Percentiles rank a stretch among this genome's conserved stretches.
phyloP scores from a whole-genome alignment of 2,329 filamentous ascomycete species.

The Ophiobolus disseminans region DNA sequence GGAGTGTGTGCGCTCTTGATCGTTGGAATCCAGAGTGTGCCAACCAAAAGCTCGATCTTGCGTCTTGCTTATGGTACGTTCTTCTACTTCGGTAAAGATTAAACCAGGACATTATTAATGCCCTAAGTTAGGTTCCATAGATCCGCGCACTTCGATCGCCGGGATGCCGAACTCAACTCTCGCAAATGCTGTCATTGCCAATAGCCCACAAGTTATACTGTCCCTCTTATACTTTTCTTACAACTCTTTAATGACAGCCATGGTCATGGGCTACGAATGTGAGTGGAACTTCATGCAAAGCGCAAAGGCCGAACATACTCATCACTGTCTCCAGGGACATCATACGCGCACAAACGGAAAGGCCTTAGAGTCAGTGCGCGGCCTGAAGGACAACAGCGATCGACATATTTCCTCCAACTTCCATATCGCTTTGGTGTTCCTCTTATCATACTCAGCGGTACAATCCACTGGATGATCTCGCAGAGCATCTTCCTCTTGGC shows the following conservation, averaged over 20 bases:
- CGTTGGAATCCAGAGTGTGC: conserved; percentile 2
- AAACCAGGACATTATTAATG: too few relatives aligned
- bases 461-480: conserved; percentile 54
- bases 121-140: conserved; percentile 15
- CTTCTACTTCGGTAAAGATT: too few relatives aligned
- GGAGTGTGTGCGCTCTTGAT: conserved; percentile 3
- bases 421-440: conserved; percentile 49
- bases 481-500: conserved; percentile 51
- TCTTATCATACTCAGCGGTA: conserved; percentile 37
- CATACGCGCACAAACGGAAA: conserved; percentile 44
- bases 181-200: conserved; percentile 43
- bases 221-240: conserved; percentile 57
- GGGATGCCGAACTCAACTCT: conserved; percentile 4
- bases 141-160: conserved; percentile 9
- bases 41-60: conserved; percentile 1
- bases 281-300: too few relatives aligned
- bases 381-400: conserved; percentile 44
- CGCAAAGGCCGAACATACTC: too few relatives aligned
- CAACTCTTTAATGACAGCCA: conserved; percentile 56
- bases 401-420: conserved; percentile 51
- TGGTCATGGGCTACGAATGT: conserved; percentile 59
- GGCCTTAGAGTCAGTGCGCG: conserved; percentile 46
- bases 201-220: conserved; percentile 56
- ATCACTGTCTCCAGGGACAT: too few relatives aligned
- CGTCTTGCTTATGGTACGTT: too few relatives aligned